A percentile compares a stretch with the other conserved stretches of the same genome.
Conservation (phyloP, 805 yeast species). For the Ogataea nonfermentans region DNA sequence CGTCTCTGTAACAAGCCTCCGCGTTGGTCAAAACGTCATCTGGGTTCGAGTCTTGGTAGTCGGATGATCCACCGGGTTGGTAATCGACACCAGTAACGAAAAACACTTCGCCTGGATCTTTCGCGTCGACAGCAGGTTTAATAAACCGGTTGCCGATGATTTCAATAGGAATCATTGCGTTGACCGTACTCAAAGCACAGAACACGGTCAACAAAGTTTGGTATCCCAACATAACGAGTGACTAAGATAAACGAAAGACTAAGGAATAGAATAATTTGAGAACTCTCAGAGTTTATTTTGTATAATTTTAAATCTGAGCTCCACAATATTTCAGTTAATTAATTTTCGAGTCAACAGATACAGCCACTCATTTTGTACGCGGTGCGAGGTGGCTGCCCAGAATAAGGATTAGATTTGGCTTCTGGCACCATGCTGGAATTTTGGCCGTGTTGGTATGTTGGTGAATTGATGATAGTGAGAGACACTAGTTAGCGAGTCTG, state of each 20-base stretch:
- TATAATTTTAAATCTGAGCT: not conserved
- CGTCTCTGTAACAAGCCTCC: slow-evolving; percentile 75
- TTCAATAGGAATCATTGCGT: slow-evolving; percentile 58
- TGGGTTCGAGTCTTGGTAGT: slow-evolving; percentile 35
- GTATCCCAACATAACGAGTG: slow-evolving; percentile 12
- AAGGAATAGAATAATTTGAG: not conserved
- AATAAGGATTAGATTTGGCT: too few relatives aligned
- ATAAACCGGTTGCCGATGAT: slow-evolving; percentile 58
- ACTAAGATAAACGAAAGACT: slow-evolving; percentile 2
- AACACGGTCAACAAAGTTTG: slow-evolving; percentile 10
- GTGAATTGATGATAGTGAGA: too few relatives aligned
- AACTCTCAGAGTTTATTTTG: not conserved
- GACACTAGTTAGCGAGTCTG: too few relatives aligned
- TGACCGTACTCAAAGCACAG: slow-evolving; percentile 11
- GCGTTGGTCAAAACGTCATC: slow-evolving; percentile 72
- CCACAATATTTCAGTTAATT: too few relatives aligned
- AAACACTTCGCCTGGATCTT: slow-evolving; percentile 55
- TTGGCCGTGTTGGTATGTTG: too few relatives aligned
- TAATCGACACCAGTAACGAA: slow-evolving; percentile 86
- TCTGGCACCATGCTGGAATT: too few relatives aligned
- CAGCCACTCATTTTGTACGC: not conserved
- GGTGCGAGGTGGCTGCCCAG: not conserved
- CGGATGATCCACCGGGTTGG: slow-evolving; percentile 91
- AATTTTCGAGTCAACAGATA: not conserved
- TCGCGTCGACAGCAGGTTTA: slow-evolving; percentile 41